phyloP scores from a whole-genome alignment of 139 green algal species.

The Dunaliella primolecta region DNA sequence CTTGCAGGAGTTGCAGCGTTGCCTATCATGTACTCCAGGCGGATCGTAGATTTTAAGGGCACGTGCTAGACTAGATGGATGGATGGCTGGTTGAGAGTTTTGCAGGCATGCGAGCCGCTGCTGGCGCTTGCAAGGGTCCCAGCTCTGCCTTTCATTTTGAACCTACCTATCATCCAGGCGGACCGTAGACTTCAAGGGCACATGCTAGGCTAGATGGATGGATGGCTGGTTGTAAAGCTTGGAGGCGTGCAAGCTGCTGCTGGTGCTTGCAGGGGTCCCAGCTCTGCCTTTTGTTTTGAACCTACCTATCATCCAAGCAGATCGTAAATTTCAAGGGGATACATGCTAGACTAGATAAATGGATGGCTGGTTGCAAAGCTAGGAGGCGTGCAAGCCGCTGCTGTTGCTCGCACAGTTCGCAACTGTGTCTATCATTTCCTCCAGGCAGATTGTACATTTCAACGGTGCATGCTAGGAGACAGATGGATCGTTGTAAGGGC shows the following conservation, averaged over 20 bases:
- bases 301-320: not conserved
- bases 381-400: constrained; percentile 17
- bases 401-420: constrained; percentile 12
- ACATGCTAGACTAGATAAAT: too few species aligned
- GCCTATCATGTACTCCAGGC: not conserved
- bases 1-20: not conserved
- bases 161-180: not conserved
- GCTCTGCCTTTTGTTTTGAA: not conserved
- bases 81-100: too few species aligned
- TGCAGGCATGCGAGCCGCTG: constrained; percentile 16
- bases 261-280: constrained; percentile 12
- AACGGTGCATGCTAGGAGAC: too few species aligned
- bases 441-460: not conserved
- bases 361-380: too few species aligned
- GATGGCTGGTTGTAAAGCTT: too few species aligned
- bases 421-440: not conserved
- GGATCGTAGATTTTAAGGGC: not conserved
- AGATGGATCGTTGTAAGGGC: too few species aligned
- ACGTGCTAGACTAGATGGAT: too few species aligned
- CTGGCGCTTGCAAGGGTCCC: constrained; percentile 12
- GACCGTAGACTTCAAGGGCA: not conserved
- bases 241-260: constrained; percentile 17
- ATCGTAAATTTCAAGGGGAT: not conserved
- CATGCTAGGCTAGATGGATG: too few species aligned
- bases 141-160: not conserved